These are phyloP conservation scores for Fusarium nisikadoi DNA, from an alignment of 2,329 filamentous ascomycete species.

Conservation along the genomic window DNA sequence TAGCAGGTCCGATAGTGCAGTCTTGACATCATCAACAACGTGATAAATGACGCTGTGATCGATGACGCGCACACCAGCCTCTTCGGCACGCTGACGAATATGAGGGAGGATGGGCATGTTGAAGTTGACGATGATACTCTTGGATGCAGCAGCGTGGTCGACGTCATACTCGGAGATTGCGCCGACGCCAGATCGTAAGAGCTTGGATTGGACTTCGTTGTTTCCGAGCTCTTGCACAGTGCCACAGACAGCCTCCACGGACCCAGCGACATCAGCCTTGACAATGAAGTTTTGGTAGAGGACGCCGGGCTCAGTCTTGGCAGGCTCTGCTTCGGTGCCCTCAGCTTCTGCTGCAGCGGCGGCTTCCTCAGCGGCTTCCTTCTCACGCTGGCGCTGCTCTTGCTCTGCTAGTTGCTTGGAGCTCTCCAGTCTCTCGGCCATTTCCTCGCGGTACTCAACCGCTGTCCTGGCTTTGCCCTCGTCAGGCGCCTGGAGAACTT, in stretches of 20 bases:
- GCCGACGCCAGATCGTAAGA: constrained; percentile 83
- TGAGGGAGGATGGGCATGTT: constrained; percentile 76
- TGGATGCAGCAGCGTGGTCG: constrained; percentile 82
- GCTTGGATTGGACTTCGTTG: constrained; percentile 80
- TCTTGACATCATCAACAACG: constrained; percentile 77
- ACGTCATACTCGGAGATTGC: constrained; percentile 86
- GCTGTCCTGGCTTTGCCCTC: constrained; percentile 84
- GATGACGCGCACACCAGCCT: constrained; percentile 78
- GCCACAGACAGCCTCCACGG: constrained; percentile 87
- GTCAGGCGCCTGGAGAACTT: constrained; percentile 83
- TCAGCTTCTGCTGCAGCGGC: constrained; percentile 50
- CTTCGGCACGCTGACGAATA: constrained; percentile 76
- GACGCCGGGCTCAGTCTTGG: constrained; percentile 54
- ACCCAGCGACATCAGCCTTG: constrained; percentile 93
- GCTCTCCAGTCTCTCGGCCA: constrained; percentile 75
- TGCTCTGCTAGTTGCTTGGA: constrained; percentile 84
- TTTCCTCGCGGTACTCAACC: constrained; percentile 78
- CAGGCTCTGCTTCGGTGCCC: constrained; percentile 53
- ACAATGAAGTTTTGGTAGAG: constrained; percentile 81
- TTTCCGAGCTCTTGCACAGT: constrained; percentile 83
- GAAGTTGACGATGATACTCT: constrained; percentile 85
- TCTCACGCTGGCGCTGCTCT: constrained; percentile 70
- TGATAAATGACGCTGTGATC: constrained; percentile 90
- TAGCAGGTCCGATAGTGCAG: constrained; percentile 74
- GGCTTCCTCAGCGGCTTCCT: constrained; percentile 53